Evolutionary conservation across 371 early-diverging fungal genomes (phyloP), one percentile per base, ranked within the genome.

Genomic region (Gilbertella persicaria): DNA sequence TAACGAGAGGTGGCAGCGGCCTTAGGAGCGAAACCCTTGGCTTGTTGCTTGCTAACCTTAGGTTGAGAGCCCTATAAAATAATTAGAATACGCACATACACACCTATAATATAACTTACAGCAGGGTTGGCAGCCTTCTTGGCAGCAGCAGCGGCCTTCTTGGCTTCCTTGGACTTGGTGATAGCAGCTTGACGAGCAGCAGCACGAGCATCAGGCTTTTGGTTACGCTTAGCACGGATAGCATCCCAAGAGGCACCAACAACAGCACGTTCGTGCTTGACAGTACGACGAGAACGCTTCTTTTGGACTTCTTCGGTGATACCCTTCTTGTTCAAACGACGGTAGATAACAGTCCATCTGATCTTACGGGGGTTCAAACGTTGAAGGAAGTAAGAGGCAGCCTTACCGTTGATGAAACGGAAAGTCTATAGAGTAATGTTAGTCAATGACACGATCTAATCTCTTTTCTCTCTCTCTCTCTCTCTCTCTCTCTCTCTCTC

Each of bases 281-380:
- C 95, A 45, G 90, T 82, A 68, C 91, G 88, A 71, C 93, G 91
- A 59, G 92, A 86, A 69, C 95, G 89, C 92, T 96, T 98, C 92
- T 96, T 96, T 80, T 92, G 73, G 40, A 88, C 85, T 81, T 96
- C 97, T 73, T 93, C 94, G 65, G 90, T 90, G 77, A 93, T 86
- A 78, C 96, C 98, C 94, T 98, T 98, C 89, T 94, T 93, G 92
- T 97, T 93, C 75, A 95, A 85, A 79, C 94, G 94, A 78, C 98
- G 94, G 94, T 88, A 97, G 66, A 95, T 90, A 42, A 86, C 82
- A 48, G 98, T 97, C 98, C 98, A 98, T 83, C 87, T 83, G 70
- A 97, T 85, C 89, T 96, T 96, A 73, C 97, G 93, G 23, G 53
- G 96, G 88, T 96, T 98, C 83, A 90, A 84, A 71, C 89, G 87